A percentile compares a stretch with the other conserved stretches of the same genome.
phyloP scores from a whole-genome alignment of 306 rosid genomes.

The Crataegus laevigata region DNA sequence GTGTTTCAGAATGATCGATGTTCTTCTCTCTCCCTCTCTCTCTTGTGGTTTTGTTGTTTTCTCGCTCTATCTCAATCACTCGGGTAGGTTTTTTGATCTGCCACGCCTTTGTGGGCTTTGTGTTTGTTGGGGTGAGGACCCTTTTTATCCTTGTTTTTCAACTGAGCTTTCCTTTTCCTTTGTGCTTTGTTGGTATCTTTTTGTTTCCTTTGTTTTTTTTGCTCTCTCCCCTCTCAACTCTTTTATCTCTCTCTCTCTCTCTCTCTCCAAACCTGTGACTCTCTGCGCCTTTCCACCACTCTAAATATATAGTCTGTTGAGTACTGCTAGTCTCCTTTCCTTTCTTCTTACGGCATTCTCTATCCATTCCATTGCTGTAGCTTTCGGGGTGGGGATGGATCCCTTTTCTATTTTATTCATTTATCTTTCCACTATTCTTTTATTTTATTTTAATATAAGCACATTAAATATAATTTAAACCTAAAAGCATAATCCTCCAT shows the following conservation, averaged over 20 bases:
- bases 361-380: constrained; percentile 33
- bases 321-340: constrained; percentile 52
- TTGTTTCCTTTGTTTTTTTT: constrained; percentile 12
- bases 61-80: background rate
- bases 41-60: background rate
- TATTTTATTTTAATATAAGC: background rate
- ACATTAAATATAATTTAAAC: background rate
- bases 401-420: background rate
- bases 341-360: constrained; percentile 74
- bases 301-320: constrained; percentile 49
- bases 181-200: constrained; percentile 45
- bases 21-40: background rate
- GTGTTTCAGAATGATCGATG: background rate
- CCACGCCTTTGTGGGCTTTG: constrained; percentile 44
- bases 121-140: constrained; percentile 18
- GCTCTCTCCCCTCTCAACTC: background rate
- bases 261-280: background rate
- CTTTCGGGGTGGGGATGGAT: constrained; percentile 39
- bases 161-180: constrained; percentile 33
- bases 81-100: constrained; percentile 36
- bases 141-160: constrained; percentile 39
- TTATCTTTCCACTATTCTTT: background rate
- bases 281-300: constrained; percentile 41
- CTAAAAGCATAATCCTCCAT: background rate
- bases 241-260: constrained; percentile 9